Evolutionary conservation across 73 alveolate species (phyloP).

Genomic region (Loxodes magnus): DNA sequence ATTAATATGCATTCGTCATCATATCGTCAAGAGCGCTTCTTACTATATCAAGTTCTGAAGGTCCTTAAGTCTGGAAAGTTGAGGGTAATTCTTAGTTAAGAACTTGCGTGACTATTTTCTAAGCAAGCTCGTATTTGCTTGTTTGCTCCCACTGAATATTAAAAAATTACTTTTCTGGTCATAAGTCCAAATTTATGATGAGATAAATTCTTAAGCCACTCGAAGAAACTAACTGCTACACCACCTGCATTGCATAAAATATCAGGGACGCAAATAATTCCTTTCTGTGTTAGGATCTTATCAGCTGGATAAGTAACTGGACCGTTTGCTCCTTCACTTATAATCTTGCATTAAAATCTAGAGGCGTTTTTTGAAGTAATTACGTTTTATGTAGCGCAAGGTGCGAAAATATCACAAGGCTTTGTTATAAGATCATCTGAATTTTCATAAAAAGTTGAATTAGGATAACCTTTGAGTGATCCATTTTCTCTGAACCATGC

Average conservation of each 20-base stretch:
- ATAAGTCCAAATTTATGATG: conserved; percentile 69
- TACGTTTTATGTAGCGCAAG: conserved; percentile 78
- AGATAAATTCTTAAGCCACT: conserved; percentile 73
- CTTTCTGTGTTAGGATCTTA: conserved; percentile 42
- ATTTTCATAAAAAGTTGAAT: conserved; percentile 40
- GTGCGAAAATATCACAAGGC: conserved; percentile 70
- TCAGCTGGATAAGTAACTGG: conserved; percentile 67
- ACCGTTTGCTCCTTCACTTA: conserved; percentile 82
- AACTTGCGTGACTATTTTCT: conserved; percentile 23
- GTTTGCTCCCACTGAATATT: conserved; percentile 68
- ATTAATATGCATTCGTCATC: conserved; percentile 26
- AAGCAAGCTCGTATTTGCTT: conserved; percentile 36
- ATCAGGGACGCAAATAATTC: conserved; percentile 70
- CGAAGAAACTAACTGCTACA: conserved; percentile 78
- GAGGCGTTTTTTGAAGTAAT: conserved; percentile 60
- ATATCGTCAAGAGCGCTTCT: conserved; percentile 27
- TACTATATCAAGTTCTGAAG: conserved; percentile 42
- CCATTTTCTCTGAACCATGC: conserved; percentile 36
- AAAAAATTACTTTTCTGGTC: too few relatives aligned
- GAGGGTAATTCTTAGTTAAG: background rate
- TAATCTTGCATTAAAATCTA: conserved; percentile 55
- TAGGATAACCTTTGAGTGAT: conserved; percentile 62
- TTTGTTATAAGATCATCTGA: conserved; percentile 48
- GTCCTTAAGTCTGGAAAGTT: conserved; percentile 11
- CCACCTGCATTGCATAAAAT: conserved; percentile 76